Percentiles rank a stretch among this genome's conserved stretches.
Conservation (phyloP, 31 red algal genomes). For the Endocladia muricata region DNA sequence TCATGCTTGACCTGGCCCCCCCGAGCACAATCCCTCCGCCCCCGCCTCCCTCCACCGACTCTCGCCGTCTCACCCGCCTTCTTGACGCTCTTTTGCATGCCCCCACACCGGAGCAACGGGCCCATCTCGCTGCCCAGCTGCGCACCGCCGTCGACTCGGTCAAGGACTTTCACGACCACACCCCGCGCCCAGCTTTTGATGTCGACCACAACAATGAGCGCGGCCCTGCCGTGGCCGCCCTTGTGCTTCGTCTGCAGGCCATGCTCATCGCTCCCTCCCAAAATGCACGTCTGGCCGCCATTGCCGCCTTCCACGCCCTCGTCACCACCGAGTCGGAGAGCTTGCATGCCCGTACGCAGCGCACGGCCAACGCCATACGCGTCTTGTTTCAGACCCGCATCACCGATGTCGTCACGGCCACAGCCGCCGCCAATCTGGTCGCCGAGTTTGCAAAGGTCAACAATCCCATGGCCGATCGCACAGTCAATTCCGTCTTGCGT, state of each 20-base stretch:
- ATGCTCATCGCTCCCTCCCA: constrained; percentile 47
- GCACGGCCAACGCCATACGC: constrained; percentile 84
- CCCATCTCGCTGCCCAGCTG: constrained; percentile 16
- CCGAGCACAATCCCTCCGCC: neutral
- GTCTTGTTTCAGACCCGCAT: constrained; percentile 59
- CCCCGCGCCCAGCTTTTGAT: neutral
- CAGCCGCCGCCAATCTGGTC: constrained; percentile 46
- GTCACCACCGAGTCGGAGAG: constrained; percentile 70
- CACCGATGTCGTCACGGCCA: constrained; percentile 40
- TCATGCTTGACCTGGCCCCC: neutral
- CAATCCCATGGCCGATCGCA: constrained; percentile 31
- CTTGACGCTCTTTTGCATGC: neutral
- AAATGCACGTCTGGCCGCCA: constrained; percentile 69
- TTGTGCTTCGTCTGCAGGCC: constrained; percentile 41
- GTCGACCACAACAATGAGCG: constrained; percentile 21
- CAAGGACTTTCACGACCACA: neutral
- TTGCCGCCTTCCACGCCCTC: constrained; percentile 72
- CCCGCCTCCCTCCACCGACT: neutral
- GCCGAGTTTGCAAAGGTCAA: constrained; percentile 43
- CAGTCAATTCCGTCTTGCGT: constrained; percentile 18
- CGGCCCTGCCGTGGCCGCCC: constrained; percentile 28
- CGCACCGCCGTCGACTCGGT: constrained; percentile 20
- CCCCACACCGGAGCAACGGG: neutral
- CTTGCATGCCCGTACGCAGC: constrained; percentile 80
- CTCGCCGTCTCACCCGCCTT: neutral